phyloP scores from a whole-genome alignment of 768 basidiomycete species.

The Boletales sp. region DNA sequence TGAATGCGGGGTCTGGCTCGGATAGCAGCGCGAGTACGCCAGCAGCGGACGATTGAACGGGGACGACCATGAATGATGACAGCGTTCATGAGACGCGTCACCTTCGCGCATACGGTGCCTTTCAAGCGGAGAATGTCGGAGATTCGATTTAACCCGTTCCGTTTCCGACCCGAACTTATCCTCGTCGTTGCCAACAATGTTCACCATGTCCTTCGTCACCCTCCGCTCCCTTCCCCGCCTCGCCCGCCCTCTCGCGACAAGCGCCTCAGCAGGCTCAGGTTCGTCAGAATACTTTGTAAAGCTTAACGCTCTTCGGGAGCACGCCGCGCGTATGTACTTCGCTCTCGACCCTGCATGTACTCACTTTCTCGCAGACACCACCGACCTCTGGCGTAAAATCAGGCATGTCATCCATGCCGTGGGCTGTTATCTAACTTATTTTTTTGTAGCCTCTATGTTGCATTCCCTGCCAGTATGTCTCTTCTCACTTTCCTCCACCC shows the following conservation, averaged over 20 bases:
- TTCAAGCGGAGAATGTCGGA: conserved; percentile 31
- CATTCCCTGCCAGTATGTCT: conserved; percentile 68
- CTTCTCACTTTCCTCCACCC: background rate
- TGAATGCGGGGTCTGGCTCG: conserved; percentile 84
- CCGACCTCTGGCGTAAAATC: conserved; percentile 84
- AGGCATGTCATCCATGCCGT: conserved; percentile 45
- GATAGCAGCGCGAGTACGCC: conserved; percentile 89
- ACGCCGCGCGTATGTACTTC: conserved; percentile 54
- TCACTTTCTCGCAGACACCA: conserved; percentile 49
- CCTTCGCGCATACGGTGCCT: conserved; percentile 38
- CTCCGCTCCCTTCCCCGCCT: conserved; percentile 42
- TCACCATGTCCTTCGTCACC: conserved; percentile 48
- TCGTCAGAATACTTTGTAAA: conserved; percentile 42
- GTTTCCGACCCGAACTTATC: conserved; percentile 25
- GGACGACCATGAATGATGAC: conserved; percentile 48
- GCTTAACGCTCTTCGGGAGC: conserved; percentile 56
- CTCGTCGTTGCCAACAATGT: background rate
- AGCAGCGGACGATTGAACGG: conserved; percentile 76
- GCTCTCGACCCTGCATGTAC: conserved; percentile 2
- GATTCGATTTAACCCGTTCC: conserved; percentile 16
- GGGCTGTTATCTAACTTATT: conserved; percentile 4
- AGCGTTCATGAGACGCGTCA: conserved; percentile 37
- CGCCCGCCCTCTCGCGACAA: conserved; percentile 36
- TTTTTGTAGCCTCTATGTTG: conserved; percentile 61
- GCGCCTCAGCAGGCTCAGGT: conserved; percentile 32